Conservation (phyloP, 257 asterid species). For the Primulina huaijiensis region DNA sequence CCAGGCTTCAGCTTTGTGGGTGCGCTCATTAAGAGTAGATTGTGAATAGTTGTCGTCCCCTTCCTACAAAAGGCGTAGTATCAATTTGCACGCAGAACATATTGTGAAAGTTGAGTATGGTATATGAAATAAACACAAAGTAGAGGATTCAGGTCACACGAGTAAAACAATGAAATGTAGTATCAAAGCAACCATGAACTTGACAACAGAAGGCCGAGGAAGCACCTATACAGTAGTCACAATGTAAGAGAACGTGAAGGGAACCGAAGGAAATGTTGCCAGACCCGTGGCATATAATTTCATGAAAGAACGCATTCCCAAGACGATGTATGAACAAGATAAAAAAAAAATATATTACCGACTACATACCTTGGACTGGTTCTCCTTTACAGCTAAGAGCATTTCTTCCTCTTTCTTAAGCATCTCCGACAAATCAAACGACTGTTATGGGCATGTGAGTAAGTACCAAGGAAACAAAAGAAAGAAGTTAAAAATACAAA, state of each 20-base stretch:
- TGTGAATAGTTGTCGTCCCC: constrained; percentile 59
- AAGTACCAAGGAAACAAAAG: neutral
- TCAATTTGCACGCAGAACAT: neutral
- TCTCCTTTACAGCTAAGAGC: constrained; percentile 70
- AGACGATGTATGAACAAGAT: neutral
- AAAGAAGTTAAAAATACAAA: neutral
- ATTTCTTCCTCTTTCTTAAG: constrained; percentile 92
- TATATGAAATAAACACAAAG: too few species aligned
- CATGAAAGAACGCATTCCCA: neutral
- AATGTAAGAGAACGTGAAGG: neutral
- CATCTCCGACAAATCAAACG: constrained; percentile 93
- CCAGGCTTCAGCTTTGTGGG: constrained; percentile 83
- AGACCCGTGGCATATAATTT: constrained; percentile 7
- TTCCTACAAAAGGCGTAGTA: constrained; percentile 39
- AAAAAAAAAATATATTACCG: constrained; percentile 9
- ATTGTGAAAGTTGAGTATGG: neutral
- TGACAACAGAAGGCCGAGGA: neutral
- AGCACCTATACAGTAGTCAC: neutral
- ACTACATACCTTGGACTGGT: constrained; percentile 62
- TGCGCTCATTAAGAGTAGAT: constrained; percentile 71
- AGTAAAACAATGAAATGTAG: neutral
- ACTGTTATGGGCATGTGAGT: constrained; percentile 40
- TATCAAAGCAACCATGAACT: neutral
- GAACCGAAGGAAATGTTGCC: too few species aligned
- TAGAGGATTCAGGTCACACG: too few species aligned